These are phyloP conservation scores for Lathyrus tuberosus DNA, from an alignment of 306 rosid species.

Conservation along the genomic window DNA sequence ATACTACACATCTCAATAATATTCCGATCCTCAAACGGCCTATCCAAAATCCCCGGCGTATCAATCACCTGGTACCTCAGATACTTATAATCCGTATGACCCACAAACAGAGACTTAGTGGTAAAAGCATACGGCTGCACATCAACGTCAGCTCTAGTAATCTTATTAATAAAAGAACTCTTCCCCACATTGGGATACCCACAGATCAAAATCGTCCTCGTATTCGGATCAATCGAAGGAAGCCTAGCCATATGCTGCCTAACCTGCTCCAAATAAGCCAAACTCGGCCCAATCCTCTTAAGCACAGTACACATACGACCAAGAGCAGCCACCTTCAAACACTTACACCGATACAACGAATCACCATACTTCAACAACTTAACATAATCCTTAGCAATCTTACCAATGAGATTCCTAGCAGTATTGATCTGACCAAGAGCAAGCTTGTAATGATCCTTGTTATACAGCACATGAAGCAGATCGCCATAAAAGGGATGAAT, in stretches of 20 bases:
- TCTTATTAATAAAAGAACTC: conserved; percentile 89
- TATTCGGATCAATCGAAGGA: conserved; percentile 84
- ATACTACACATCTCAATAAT: conserved; percentile 96
- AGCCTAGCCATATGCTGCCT: conserved; percentile 95
- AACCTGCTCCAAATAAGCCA: conserved; percentile 89
- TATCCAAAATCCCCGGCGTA: conserved; percentile 88
- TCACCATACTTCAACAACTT: conserved; percentile 84
- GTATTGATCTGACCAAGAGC: conserved; percentile 90
- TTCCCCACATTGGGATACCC: conserved; percentile 95
- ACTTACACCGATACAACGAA: conserved; percentile 76
- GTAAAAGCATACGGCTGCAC: conserved; percentile 95
- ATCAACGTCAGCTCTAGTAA: conserved; percentile 89
- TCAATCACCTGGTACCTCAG: conserved; percentile 91
- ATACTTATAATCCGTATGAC: conserved; percentile 86
- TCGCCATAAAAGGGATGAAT: conserved; percentile 87
- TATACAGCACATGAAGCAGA: conserved; percentile 84
- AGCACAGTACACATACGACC: conserved; percentile 95
- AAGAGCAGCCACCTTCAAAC: conserved; percentile 86
- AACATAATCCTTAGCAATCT: conserved; percentile 82
- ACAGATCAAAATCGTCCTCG: conserved; percentile 75
- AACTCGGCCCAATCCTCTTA: conserved; percentile 82
- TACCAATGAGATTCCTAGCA: conserved; percentile 79
- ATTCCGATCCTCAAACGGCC: conserved; percentile 90
- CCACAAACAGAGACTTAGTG: conserved; percentile 85
- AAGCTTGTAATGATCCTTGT: conserved; percentile 94